Base-by-base conservation (phyloP, 371 early-diverging fungal species). In the Mortierella sp. region DNA sequence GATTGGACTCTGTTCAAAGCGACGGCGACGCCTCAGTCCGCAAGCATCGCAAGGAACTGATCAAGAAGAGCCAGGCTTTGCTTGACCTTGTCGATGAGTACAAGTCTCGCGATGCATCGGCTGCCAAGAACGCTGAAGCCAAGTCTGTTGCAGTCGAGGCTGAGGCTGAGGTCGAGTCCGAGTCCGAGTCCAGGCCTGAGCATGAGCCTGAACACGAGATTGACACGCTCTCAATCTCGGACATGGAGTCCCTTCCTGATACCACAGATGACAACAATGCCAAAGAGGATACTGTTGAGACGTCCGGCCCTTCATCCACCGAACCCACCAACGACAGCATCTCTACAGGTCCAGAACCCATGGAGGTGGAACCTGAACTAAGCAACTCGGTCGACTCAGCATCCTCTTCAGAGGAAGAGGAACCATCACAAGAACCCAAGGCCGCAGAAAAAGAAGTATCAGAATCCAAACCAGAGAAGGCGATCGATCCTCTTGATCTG, bases 1-100 rank as follows among this genome's bases (percentile, higher is more conserved):
- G 27, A 53, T 58, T 76, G 27, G 78, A 76, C 38, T 48, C 78
- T n/a, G 59, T 76, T 10, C 70, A 76, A 34, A 76, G 78, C 38
- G 66, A 56, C 1, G 78, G 78, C 19, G 67, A 70, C 34, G 23
- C 3, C 9, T 48, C 62, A 4, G 66, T 76, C 34, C 64, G 78
- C 18, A 61, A 66, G 31, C 65, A 58, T 27, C 78, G 78, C 43
- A 76, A 76, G 41, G 66, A 43, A 16, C 47, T 76, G 49, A 70
- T 76, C 19, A 43, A 26, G n/a, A 39, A 48, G 27, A 41, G 52
- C 12, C 66, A 76, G 47, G 23, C 39, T 18, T 52, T 76, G n/a
- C 55, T 76, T 18, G 59, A 21, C 24, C 50, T 28, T 38, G 70
- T 76, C 0, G 78, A 76, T 38, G 63, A 61, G 21, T 70, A 54